Base-by-base conservation (phyloP, 1,139 yeast species). In the Zhuliangozyma parablackwelliae region DNA sequence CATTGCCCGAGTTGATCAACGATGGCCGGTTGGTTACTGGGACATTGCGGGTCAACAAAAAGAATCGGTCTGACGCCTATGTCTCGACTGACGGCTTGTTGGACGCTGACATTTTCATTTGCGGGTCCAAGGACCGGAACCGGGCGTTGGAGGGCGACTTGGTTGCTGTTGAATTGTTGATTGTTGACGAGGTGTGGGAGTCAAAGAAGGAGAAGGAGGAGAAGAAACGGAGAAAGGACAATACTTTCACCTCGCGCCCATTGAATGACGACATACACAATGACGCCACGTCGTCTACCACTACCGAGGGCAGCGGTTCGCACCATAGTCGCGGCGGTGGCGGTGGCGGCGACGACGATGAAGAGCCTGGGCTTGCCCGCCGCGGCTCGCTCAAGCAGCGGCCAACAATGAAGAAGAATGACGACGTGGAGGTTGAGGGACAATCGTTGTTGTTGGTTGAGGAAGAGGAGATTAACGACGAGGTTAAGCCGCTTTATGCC, bases 91-190 rank as follows among this genome's bases (percentile, higher is more conserved):
- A 90, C 56, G 97, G 97, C 2, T 74, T 90, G 31, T 72, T 92
- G 46, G 98, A 92, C 61, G 96, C 97, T 0, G 98, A 92, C 60
- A 88, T 92, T 44, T 92, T 89, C 57, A 92, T 92, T 48, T 94
- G 97, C 67, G 98, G 98, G 10, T 90, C 97, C n/a, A 92, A 92
- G 59, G 98, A 92, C 61, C 86, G 98, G 58, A 92, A 92, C 61
- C 81, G 98, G 57, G 97, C 98, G 9, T 69, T 92, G 37, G 98
- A 92, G 63, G 97, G 97, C 38, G 98, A 92, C 58, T 68, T 88
- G 42, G 98, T 92, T 27, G 98, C 98, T 0, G 89, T 92, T 20
- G 98, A 92, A 59, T 72, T 92, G 44, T 75, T 92, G 41, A 88
- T 87, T 13, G 98, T 92, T 21, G 97, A 92, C 59, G 98, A 92